Conservation (phyloP, 2,329 filamentous ascomycete species). For the Fusarium sp. region DNA sequence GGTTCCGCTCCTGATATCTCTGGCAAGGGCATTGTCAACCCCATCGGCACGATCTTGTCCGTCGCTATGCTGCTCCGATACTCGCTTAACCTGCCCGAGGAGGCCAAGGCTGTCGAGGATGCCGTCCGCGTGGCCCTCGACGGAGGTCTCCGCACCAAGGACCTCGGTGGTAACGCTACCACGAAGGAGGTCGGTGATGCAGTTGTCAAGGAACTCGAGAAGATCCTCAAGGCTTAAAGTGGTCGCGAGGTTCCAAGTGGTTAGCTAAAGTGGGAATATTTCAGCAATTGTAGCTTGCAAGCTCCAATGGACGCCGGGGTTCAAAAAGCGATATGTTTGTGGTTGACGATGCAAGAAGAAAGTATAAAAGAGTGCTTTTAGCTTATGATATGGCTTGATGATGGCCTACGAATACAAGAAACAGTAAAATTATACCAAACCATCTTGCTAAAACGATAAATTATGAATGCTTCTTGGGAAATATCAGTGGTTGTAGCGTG, state of each 20-base stretch:
- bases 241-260: neutral
- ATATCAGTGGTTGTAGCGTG: no score
- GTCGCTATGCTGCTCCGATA: constrained; percentile 97
- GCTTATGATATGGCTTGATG: neutral
- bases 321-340: constrained; percentile 15
- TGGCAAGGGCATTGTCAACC: constrained; percentile 89
- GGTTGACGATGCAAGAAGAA: neutral
- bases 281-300: neutral
- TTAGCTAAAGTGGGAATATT: neutral
- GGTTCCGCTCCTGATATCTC: constrained; percentile 74
- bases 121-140: constrained; percentile 87
- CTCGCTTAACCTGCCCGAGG: constrained; percentile 81
- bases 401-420: neutral
- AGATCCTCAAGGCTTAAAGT: constrained; percentile 66
- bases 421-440: constrained; percentile 2
- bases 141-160: constrained; percentile 80
- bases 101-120: constrained; percentile 83
- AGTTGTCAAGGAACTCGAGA: constrained; percentile 77
- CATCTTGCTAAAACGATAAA: neutral
- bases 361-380: neutral
- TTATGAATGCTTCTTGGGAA: no score
- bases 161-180: constrained; percentile 82
- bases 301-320: neutral
- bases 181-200: constrained; percentile 84
- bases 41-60: constrained; percentile 90